Conservation (phyloP, 345 rosid genomes). For the Corymbia maculata region DNA sequence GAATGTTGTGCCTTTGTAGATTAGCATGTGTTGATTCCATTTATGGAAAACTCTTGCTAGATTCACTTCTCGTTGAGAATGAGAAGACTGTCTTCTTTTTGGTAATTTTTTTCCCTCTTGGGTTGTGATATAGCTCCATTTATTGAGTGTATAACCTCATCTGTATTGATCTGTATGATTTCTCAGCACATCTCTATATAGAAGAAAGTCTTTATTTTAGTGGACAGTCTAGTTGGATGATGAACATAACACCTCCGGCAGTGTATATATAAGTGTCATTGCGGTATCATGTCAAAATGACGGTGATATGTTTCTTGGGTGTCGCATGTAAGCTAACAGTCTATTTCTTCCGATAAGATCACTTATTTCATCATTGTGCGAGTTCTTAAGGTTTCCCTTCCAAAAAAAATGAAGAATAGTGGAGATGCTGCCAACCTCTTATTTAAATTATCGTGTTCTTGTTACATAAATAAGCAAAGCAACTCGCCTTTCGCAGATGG, state of each 20-base stretch:
- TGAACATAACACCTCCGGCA: neutral
- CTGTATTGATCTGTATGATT: neutral
- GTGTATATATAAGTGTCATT: neutral
- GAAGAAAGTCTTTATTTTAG: neutral
- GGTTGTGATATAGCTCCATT: slow-evolving; percentile 9
- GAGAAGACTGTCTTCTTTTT: neutral
- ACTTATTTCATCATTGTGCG: neutral
- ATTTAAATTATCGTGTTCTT: neutral
- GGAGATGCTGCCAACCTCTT: neutral
- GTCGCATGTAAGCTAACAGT: neutral
- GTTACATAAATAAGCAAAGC: neutral
- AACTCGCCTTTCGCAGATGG: neutral
- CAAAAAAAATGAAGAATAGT: neutral
- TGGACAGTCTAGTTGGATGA: neutral
- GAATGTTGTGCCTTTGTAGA: neutral
- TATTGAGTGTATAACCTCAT: neutral
- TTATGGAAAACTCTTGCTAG: neutral
- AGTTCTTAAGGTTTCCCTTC: neutral
- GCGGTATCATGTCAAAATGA: neutral
- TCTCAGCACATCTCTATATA: neutral
- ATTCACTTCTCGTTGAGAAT: neutral
- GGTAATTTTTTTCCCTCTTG: neutral
- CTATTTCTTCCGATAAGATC: neutral
- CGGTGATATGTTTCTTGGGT: neutral
- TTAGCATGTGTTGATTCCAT: neutral